Evolutionary conservation across 1,284 basidiomycete genomes (phyloP).

Genomic region (Ustilago trichophora): DNA sequence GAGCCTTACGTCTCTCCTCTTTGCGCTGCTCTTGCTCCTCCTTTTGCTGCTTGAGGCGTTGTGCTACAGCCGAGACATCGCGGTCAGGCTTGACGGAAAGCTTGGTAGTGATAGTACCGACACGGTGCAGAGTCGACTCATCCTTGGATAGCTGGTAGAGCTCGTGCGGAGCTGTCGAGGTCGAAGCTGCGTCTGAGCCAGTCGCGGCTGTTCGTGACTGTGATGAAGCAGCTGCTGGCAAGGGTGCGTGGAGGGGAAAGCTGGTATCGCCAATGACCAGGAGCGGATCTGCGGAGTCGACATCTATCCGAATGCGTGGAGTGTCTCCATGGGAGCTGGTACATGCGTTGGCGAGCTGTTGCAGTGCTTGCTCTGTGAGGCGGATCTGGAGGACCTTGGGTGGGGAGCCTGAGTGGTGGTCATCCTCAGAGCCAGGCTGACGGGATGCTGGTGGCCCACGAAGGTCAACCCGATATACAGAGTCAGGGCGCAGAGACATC

Average conservation of each 20-base stretch:
- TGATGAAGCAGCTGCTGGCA: slow-evolving; percentile 8
- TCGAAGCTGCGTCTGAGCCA: slow-evolving; percentile 1
- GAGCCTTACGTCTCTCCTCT: slow-evolving; percentile 30
- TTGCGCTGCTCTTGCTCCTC: slow-evolving; percentile 47
- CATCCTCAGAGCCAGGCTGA: background rate
- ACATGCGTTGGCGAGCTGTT: slow-evolving; percentile 21
- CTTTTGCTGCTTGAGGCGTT: slow-evolving; percentile 43
- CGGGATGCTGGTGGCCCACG: background rate
- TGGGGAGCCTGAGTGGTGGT: background rate
- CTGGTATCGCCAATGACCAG: slow-evolving; percentile 22
- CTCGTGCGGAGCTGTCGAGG: slow-evolving; percentile 36
- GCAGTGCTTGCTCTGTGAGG: slow-evolving; percentile 30
- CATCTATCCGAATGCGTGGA: slow-evolving; percentile 23
- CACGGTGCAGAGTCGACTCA: slow-evolving; percentile 25
- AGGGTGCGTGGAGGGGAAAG: slow-evolving; percentile 24
- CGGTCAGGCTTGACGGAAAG: slow-evolving; percentile 34
- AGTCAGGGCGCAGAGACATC: slow-evolving; percentile 35
- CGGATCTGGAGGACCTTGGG: slow-evolving; percentile 33
- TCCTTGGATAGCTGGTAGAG: slow-evolving; percentile 37
- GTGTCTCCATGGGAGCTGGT: background rate
- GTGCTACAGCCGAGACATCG: slow-evolving; percentile 35
- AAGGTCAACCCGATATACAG: slow-evolving; percentile 32
- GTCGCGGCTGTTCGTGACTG: background rate
- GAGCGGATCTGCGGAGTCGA: slow-evolving; percentile 15
- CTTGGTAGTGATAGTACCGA: slow-evolving; percentile 37